These are phyloP conservation scores for Ramaria rubella DNA, from an alignment of 768 basidiomycete species.

Conservation along the genomic window DNA sequence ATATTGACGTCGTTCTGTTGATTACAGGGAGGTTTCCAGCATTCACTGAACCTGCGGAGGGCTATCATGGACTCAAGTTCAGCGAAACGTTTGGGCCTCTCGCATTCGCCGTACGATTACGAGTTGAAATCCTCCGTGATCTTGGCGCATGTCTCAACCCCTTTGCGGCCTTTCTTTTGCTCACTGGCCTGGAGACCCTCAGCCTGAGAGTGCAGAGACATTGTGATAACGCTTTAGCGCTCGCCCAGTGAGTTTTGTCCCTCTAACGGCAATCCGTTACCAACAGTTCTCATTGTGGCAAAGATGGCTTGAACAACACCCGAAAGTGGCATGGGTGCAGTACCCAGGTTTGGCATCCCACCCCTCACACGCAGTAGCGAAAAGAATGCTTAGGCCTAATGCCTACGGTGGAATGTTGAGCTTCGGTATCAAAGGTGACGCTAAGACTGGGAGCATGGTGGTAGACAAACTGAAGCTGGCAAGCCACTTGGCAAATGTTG, in stretches of 20 bases:
- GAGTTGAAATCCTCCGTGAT: slow-evolving; percentile 58
- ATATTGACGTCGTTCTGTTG: slow-evolving; percentile 62
- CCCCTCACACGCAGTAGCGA: slow-evolving; percentile 51
- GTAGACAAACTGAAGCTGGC: slow-evolving; percentile 69
- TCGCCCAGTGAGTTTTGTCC: slow-evolving; percentile 42
- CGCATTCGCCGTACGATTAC: slow-evolving; percentile 63
- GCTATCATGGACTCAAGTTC: slow-evolving; percentile 68
- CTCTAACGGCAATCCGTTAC: neutral
- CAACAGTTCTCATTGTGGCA: neutral
- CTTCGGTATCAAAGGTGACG: slow-evolving; percentile 66
- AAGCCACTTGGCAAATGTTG: slow-evolving; percentile 52
- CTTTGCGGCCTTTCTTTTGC: slow-evolving; percentile 64
- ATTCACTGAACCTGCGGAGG: slow-evolving; percentile 69
- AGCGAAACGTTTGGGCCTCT: slow-evolving; percentile 57
- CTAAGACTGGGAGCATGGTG: slow-evolving; percentile 42
- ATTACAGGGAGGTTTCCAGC: slow-evolving; percentile 62
- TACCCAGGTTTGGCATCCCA: slow-evolving; percentile 68
- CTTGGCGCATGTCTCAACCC: slow-evolving; percentile 62
- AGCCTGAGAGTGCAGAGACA: slow-evolving; percentile 67
- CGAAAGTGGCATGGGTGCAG: slow-evolving; percentile 66
- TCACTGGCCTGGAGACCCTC: slow-evolving; percentile 78
- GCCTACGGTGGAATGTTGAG: slow-evolving; percentile 68
- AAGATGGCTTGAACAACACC: slow-evolving; percentile 58
- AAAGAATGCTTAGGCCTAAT: slow-evolving; percentile 45
- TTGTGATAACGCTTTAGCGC: slow-evolving; percentile 58